Evolutionary conservation across 176 grass and related monocot species (phyloP).

Genomic region (bread wheat (Triticum aestivum)): DNA sequence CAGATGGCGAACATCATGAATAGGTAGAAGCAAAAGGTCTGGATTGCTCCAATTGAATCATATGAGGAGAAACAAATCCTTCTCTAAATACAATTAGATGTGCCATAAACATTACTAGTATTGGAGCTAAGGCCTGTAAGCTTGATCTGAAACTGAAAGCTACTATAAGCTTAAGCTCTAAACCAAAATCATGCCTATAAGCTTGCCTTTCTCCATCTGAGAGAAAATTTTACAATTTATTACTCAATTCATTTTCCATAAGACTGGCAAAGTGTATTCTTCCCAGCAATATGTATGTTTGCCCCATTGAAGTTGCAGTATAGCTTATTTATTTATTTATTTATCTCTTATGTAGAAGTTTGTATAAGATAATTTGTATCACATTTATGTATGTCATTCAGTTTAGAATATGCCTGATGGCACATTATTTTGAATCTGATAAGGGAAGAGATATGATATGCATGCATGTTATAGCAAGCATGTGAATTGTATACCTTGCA

Average conservation of each 20-base stretch:
- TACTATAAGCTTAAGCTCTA: slow-evolving; percentile 6
- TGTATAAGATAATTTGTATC: not conserved
- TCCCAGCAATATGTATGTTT: slow-evolving; percentile 13
- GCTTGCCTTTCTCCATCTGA: not conserved
- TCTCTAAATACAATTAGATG: not conserved
- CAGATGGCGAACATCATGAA: not conserved
- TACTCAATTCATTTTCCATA: not conserved
- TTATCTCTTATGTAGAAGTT: not conserved
- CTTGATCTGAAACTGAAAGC: slow-evolving; percentile 8
- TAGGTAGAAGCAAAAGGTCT: not conserved
- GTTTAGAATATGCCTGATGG: not conserved
- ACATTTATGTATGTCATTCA: not conserved
- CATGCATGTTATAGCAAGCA: not conserved
- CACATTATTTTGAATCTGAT: not conserved
- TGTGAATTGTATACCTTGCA: not conserved
- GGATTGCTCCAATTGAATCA: not conserved
- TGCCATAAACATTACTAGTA: not conserved
- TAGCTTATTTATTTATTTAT: not conserved
- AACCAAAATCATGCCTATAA: not conserved
- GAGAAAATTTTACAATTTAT: not conserved
- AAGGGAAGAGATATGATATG: not conserved
- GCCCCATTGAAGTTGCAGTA: not conserved
- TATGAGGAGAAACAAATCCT: not conserved
- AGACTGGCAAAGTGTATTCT: not conserved
- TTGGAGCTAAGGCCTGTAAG: not conserved